Percentiles rank a stretch among this genome's conserved stretches.
phyloP scores from a whole-genome alignment of 352 stramenopile species.

The Peronosclerospora sorghi region DNA sequence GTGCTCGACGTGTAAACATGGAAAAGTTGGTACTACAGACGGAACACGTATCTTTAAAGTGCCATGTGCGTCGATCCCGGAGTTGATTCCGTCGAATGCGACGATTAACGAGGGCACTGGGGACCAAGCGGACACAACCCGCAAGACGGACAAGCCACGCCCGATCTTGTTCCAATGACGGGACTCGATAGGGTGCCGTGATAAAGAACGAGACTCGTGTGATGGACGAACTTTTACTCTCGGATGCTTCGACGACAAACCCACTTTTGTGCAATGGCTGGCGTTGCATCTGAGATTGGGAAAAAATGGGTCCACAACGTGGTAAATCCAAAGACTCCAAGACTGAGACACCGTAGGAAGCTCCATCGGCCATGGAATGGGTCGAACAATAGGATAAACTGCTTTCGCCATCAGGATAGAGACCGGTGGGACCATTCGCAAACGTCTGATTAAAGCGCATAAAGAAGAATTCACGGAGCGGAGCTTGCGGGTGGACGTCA shows the following conservation, averaged over 20 bases:
- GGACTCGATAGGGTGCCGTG: slow-evolving; percentile 27
- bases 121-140: slow-evolving; percentile 37
- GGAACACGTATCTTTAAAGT: slow-evolving; percentile 41
- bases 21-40: slow-evolving; percentile 57
- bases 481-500: slow-evolving; percentile 36
- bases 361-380: slow-evolving; percentile 19
- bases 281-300: slow-evolving; percentile 34
- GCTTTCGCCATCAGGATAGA: too few species aligned
- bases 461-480: slow-evolving; percentile 69
- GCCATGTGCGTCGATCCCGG: slow-evolving; percentile 47
- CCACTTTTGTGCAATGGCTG: slow-evolving; percentile 45
- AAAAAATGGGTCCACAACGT: slow-evolving; percentile 37
- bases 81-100: slow-evolving; percentile 56
- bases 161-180: slow-evolving; percentile 30
- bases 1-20: slow-evolving; percentile 53
- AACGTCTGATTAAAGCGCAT: slow-evolving; percentile 68
- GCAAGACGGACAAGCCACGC: slow-evolving; percentile 54
- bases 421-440: slow-evolving; percentile 9
- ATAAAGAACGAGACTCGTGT: slow-evolving; percentile 75
- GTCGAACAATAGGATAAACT: slow-evolving; percentile 10
- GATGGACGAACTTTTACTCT: slow-evolving; percentile 37
- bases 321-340: slow-evolving; percentile 58
- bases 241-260: slow-evolving; percentile 64
- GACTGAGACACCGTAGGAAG: slow-evolving; percentile 52
- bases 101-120: slow-evolving; percentile 60